A percentile compares a stretch with the other conserved stretches of the same genome.
These are phyloP conservation scores for Phytopythium mirpurense DNA, from an alignment of 352 stramenopile genomes.

Conservation along the genomic window DNA sequence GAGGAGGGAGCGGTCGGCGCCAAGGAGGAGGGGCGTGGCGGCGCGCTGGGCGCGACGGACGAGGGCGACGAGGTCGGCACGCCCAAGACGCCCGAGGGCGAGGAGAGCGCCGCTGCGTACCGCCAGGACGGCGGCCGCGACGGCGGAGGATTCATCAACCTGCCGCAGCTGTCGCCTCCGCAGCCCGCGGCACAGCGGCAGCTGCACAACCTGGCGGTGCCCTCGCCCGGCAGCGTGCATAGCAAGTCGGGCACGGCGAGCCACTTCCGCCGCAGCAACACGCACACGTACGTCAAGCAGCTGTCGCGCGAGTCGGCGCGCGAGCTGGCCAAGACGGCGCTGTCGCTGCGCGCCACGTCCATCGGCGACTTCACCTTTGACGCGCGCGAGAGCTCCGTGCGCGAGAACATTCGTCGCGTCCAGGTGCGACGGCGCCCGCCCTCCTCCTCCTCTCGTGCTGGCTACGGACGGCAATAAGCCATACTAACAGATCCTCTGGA, in stretches of 20 bases:
- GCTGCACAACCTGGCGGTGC: conserved; percentile 47
- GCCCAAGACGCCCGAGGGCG: conserved; percentile 20
- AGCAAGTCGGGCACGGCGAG: conserved; percentile 9
- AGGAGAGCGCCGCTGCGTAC: conserved; percentile 6
- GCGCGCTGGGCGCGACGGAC: not conserved
- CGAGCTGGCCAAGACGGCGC: conserved; percentile 67
- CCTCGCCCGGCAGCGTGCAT: conserved; percentile 26
- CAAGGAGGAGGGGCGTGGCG: not conserved
- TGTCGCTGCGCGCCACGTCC: conserved; percentile 63
- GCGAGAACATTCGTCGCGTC: conserved; percentile 77
- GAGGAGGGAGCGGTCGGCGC: not conserved
- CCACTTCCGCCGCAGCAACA: conserved; percentile 20
- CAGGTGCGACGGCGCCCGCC: conserved; percentile 18
- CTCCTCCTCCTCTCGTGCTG: too few species aligned
- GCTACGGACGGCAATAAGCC: too few species aligned
- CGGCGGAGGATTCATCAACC: conserved; percentile 5
- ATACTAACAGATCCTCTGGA: too few species aligned
- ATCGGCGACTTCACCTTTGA: conserved; percentile 75
- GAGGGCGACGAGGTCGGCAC: conserved; percentile 19
- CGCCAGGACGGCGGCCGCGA: conserved; percentile 2
- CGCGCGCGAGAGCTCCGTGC: conserved; percentile 34
- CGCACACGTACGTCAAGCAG: conserved; percentile 33
- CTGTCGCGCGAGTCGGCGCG: conserved; percentile 43
- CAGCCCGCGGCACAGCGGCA: conserved; percentile 35
- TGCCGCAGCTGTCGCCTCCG: conserved; percentile 17